Conservation (phyloP, 2,329 filamentous ascomycete genomes). For the Geoglossum cookeanum region DNA sequence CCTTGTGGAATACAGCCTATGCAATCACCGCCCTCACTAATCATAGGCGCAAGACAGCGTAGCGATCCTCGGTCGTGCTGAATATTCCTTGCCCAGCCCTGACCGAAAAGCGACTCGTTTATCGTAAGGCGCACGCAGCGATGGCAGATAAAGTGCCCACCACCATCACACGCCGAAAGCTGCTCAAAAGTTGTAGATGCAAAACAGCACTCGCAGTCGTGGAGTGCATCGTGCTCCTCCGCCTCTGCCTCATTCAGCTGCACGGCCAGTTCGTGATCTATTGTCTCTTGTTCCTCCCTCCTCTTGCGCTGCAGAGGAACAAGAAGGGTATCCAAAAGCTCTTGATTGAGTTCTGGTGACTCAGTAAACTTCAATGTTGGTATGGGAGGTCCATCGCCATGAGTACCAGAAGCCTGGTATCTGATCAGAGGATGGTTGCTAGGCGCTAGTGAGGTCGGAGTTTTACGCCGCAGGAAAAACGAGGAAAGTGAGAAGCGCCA, state of each 20-base stretch:
- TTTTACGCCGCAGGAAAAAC: conserved; percentile 47
- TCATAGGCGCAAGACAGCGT: conserved; percentile 60
- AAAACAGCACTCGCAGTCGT: conserved; percentile 68
- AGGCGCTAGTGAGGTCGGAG: conserved; percentile 32
- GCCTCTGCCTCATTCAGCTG: conserved; percentile 39
- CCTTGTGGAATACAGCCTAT: conserved; percentile 49
- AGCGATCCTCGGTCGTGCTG: conserved; percentile 54
- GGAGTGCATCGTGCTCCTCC: conserved; percentile 33
- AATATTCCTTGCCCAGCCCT: conserved; percentile 73
- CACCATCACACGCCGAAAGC: conserved; percentile 48
- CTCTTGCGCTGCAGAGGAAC: conserved; percentile 30
- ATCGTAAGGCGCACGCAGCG: conserved; percentile 66
- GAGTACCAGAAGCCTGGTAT: conserved; percentile 30
- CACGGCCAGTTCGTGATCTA: conserved; percentile 34
- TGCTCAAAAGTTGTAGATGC: conserved; percentile 52
- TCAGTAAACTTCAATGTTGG: conserved; percentile 48
- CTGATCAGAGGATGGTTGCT: conserved; percentile 43
- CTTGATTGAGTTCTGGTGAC: conserved; percentile 42
- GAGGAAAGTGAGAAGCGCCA: conserved; percentile 59
- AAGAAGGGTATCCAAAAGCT: conserved; percentile 40
- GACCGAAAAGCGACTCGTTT: conserved; percentile 78
- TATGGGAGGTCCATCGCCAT: conserved; percentile 33
- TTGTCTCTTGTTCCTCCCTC: conserved; percentile 26
- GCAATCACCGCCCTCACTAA: conserved; percentile 37
- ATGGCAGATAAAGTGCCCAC: conserved; percentile 59